Evolutionary conservation across 1,139 yeast species (phyloP).

Genomic region (Taphrina deformans): DNA sequence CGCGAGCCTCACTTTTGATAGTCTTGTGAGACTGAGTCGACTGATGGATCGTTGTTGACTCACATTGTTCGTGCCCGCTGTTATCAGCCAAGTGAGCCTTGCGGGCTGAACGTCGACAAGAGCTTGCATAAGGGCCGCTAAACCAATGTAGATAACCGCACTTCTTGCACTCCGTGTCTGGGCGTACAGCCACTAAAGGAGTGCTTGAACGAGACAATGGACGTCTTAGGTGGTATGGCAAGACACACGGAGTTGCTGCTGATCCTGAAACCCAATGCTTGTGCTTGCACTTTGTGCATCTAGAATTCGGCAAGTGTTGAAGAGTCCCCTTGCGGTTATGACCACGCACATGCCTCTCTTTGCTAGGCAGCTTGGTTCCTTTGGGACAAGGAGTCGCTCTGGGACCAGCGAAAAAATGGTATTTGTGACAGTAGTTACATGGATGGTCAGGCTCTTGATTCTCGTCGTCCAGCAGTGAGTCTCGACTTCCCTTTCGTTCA

Average conservation of each 20-base stretch:
- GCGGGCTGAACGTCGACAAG: neutral
- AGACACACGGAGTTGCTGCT: neutral
- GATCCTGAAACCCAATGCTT: slow-evolving; percentile 11
- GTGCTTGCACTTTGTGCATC: neutral
- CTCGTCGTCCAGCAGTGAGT: neutral
- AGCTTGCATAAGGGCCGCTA: neutral
- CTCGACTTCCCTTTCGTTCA: neutral
- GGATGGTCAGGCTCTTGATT: slow-evolving; percentile 16
- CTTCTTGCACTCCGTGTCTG: neutral
- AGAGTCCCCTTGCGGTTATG: neutral
- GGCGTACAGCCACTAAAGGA: neutral
- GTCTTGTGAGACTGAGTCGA: too few relatives aligned
- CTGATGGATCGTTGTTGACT: too few relatives aligned
- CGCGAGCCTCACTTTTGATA: neutral
- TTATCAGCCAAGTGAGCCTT: too few relatives aligned
- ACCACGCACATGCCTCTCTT: neutral
- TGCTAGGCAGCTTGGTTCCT: neutral
- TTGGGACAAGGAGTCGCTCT: slow-evolving; percentile 5
- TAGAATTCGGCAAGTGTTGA: neutral
- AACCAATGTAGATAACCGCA: slow-evolving; percentile 1
- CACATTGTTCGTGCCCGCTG: too few relatives aligned
- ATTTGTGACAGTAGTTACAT: slow-evolving; percentile 12
- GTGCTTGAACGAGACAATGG: neutral
- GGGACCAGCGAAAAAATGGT: slow-evolving; percentile 12
- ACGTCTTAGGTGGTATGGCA: neutral